These are phyloP conservation scores for Xylaria castorea DNA, from an alignment of 495 filamentous ascomycete genomes.

Conservation along the genomic window DNA sequence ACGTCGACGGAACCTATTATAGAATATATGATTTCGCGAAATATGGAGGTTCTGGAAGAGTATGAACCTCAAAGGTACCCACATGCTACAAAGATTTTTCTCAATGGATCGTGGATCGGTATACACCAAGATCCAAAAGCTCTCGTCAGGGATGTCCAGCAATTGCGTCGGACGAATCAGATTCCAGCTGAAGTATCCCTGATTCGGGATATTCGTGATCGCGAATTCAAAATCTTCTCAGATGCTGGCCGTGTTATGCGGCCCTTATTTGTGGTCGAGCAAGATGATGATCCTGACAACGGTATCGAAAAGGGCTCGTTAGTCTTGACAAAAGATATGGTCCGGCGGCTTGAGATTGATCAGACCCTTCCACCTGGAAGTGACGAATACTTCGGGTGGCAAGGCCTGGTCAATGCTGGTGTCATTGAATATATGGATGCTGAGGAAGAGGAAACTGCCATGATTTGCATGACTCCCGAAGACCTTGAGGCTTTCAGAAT, in stretches of 20 bases:
- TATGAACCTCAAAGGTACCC: constrained; percentile 89
- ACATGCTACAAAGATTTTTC: constrained; percentile 95
- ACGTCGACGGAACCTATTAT: constrained; percentile 87
- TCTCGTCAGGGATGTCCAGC: constrained; percentile 76
- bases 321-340: constrained; percentile 82
- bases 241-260: constrained; percentile 94
- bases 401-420: constrained; percentile 78
- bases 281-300: constrained; percentile 70
- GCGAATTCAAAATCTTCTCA: constrained; percentile 98
- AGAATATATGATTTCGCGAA: constrained; percentile 90
- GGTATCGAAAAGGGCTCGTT: constrained; percentile 76
- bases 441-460: constrained; percentile 96
- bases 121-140: constrained; percentile 82
- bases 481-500: constrained; percentile 76
- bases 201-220: constrained; percentile 91
- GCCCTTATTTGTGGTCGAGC: constrained; percentile 82
- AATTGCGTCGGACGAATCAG: constrained; percentile 75
- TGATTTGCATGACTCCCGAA: constrained; percentile 99
- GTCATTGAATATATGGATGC: constrained; percentile 95
- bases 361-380: constrained; percentile 62
- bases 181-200: constrained; percentile 91
- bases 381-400: constrained; percentile 81
- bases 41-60: constrained; percentile 96
- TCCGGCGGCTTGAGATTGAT: constrained; percentile 66
- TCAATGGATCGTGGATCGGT: constrained; percentile 98